Base-by-base conservation (phyloP, 108 stramenopile genomes). In the Asterionellopsis glacialis region DNA sequence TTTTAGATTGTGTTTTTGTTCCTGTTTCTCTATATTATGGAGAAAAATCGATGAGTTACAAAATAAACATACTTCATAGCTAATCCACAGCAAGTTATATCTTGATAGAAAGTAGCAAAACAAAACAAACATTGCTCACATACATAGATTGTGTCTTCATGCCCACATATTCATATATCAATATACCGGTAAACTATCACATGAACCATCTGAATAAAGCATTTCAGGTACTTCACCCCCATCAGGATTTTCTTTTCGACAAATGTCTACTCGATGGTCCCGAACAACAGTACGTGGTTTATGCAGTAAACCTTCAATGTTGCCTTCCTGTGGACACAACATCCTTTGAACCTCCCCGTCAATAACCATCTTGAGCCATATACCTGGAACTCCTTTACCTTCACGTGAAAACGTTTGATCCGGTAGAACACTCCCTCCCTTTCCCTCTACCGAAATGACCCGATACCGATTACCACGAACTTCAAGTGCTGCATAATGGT, bases 401-500 rank as follows among this genome's bases (percentile, higher is more conserved):
- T 66, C 65, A 9, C 1, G 62, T 0, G 65, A 71, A 26, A 71
- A 71, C 12, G 64, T 42, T 12, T 41, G 57, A 25, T 71, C 64
- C 9, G 41, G 42, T 44, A 63, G 3, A 12, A 71, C 63, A 18
- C 64, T 65, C 13, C 70, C 70, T 22, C 58, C 64, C 19, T 57
- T 14, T 12, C 44, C 64, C 9, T 65, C 43, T 3, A 63, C 64
- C 28, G 51, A 55, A 1, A 71, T 25, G 10, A 71, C 64, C 0
- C 64, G 45, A 57, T 55, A 71, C 6, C 55, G 16, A 9, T 33
- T 26, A 22, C 45, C 33, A 22, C 65, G 33, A 45, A 71, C 51
- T 42, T 63, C 28, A 28, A 71, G 63, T 14, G 70, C 70, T 0
- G 70, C 70, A 45, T 61, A 64, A 57, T 71, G 70, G 60, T 71